phyloP scores from a whole-genome alignment of 129 eudicot species.

The Centaurea solstitialis region DNA sequence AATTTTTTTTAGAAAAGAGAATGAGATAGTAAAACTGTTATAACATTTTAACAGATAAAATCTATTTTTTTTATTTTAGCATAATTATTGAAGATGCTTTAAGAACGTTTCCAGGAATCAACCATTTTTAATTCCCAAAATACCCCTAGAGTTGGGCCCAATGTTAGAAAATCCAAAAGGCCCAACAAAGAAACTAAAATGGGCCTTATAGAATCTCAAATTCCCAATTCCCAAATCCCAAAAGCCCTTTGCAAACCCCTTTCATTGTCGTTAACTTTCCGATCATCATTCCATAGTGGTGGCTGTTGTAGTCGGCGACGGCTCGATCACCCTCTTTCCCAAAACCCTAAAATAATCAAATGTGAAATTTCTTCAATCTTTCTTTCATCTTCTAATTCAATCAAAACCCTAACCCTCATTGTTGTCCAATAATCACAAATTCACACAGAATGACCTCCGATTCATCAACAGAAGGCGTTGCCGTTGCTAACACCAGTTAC shows the following conservation, averaged over 20 bases:
- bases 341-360: slow-evolving; percentile 25
- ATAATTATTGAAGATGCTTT: too few relatives aligned
- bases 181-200: slow-evolving; percentile 3
- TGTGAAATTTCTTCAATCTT: slow-evolving; percentile 2
- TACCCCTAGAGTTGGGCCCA: not conserved
- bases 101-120: too few relatives aligned
- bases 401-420: slow-evolving; percentile 16
- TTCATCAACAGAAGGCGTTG: slow-evolving; percentile 21
- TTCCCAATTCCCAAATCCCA: not conserved
- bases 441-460: slow-evolving; percentile 23
- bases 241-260: slow-evolving; percentile 30
- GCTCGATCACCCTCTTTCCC: slow-evolving; percentile 15
- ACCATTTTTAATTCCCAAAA: not conserved
- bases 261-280: slow-evolving; percentile 28
- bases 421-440: slow-evolving; percentile 1
- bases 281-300: slow-evolving; percentile 34
- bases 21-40: too few relatives aligned
- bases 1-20: too few relatives aligned
- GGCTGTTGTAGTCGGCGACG: slow-evolving; percentile 29
- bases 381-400: not conserved
- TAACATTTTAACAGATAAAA: too few relatives aligned
- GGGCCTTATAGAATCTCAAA: not conserved
- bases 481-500: not conserved
- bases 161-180: not conserved
- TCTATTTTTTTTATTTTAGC: too few relatives aligned